Evolutionary conservation across 208 protist genomes (phyloP).

Genomic region (Crithidia thermophila): DNA sequence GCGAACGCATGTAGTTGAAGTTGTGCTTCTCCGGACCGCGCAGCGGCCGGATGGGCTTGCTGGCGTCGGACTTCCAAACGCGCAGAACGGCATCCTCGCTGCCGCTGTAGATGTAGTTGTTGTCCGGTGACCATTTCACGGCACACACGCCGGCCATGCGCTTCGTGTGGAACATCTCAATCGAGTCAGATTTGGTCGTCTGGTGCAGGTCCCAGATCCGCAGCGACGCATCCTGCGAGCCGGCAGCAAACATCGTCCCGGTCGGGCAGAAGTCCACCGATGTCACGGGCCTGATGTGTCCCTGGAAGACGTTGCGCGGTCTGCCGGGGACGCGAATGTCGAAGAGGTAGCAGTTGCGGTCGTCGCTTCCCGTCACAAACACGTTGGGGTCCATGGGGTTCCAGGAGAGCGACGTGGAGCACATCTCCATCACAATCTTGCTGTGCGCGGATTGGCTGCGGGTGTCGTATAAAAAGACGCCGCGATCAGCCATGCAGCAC

Average conservation of each 20-base stretch:
- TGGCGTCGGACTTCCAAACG: constrained; percentile 96
- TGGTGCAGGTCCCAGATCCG: constrained; percentile 94
- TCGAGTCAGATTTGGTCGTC: constrained; percentile 85
- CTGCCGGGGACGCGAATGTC: constrained; percentile 95
- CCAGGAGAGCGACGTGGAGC: constrained; percentile 94
- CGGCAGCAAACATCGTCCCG: constrained; percentile 95
- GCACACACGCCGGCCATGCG: constrained; percentile 97
- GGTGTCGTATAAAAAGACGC: constrained; percentile 96
- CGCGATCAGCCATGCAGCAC: constrained; percentile 93
- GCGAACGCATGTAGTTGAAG: constrained; percentile 93
- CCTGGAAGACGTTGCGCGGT: constrained; percentile 95
- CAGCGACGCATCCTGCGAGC: constrained; percentile 95
- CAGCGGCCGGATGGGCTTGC: constrained; percentile 88
- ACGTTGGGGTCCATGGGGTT: constrained; percentile 98
- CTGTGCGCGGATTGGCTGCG: constrained; percentile 87
- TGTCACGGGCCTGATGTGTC: constrained; percentile 95
- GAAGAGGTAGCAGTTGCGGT: constrained; percentile 98
- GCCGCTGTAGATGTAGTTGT: constrained; percentile 95
- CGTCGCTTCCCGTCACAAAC: constrained; percentile 97
- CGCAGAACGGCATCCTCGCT: constrained; percentile 97
- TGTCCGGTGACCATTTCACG: constrained; percentile 94
- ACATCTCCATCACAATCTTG: constrained; percentile 96
- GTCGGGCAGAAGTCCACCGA: constrained; percentile 97
- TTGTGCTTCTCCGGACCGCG: constrained; percentile 88
- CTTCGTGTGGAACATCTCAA: constrained; percentile 98